Evolutionary conservation across 2,329 filamentous ascomycete genomes (phyloP).

Genomic region (Nemania serpens): DNA sequence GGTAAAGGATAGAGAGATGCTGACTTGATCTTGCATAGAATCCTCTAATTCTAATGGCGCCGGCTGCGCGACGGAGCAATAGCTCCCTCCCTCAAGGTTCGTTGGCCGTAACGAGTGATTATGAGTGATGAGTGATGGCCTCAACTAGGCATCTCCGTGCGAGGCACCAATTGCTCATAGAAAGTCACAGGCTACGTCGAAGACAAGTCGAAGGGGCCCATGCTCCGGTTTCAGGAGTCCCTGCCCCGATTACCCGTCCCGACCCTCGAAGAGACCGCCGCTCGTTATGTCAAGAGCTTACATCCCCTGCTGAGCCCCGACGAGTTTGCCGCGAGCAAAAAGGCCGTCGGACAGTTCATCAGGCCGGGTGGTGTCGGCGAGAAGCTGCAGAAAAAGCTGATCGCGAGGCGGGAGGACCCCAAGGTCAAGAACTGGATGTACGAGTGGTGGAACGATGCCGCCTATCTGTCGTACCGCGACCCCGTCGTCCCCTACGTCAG

Average conservation of each 20-base stretch:
- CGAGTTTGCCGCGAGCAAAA: conserved; percentile 75
- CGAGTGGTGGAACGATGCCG: conserved; percentile 97
- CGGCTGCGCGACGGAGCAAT: conserved; percentile 57
- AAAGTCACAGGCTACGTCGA: conserved; percentile 70
- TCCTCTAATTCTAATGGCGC: conserved; percentile 59
- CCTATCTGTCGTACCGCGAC: conserved; percentile 91
- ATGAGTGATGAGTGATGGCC: conserved; percentile 9
- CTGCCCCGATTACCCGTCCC: conserved; percentile 79
- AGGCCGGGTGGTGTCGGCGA: conserved; percentile 83
- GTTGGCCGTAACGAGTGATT: conserved; percentile 21
- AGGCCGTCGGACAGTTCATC: conserved; percentile 86
- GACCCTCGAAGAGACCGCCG: conserved; percentile 79
- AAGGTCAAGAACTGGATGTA: conserved; percentile 90
- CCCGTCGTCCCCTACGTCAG: conserved; percentile 97
- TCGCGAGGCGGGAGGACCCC: conserved; percentile 78
- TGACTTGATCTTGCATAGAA: conserved; percentile 31
- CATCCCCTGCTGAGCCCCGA: conserved; percentile 71
- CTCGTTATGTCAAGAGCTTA: conserved; percentile 79
- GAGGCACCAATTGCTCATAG: conserved; percentile 5
- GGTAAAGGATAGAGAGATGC: too few relatives aligned
- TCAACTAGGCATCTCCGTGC: not conserved
- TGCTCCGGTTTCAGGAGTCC: conserved; percentile 86
- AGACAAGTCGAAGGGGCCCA: conserved; percentile 76
- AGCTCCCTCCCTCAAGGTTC: conserved; percentile 61
- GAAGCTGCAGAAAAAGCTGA: conserved; percentile 83